A percentile compares a stretch with the other conserved stretches of the same genome.
phyloP scores from a whole-genome alignment of 169 alveolate species.

The Plasmodium sp. region DNA sequence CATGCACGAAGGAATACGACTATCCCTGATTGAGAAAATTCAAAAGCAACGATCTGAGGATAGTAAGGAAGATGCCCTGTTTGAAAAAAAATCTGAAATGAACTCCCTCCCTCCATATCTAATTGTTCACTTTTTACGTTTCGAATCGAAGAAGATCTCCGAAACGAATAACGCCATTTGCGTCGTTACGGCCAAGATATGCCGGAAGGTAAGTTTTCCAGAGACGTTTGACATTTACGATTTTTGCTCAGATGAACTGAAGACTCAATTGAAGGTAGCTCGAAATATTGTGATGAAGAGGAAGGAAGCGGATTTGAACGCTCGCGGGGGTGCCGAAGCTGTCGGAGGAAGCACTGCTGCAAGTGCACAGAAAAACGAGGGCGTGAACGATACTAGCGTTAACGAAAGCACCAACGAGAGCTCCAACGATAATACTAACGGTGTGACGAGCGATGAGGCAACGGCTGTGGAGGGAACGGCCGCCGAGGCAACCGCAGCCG shows the following conservation, averaged over 20 bases:
- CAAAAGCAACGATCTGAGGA: slow-evolving; percentile 87
- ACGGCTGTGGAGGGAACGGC: background rate
- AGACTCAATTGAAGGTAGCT: slow-evolving; percentile 83
- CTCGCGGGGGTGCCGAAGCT: background rate
- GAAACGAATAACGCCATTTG: slow-evolving; percentile 88
- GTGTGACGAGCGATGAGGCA: background rate
- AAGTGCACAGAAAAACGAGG: background rate
- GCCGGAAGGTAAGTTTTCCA: slow-evolving; percentile 94
- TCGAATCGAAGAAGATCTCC: slow-evolving; percentile 94
- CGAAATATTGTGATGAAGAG: slow-evolving; percentile 86
- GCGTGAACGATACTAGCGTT: background rate
- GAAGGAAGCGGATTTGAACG: slow-evolving; percentile 76
- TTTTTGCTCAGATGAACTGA: slow-evolving; percentile 93
- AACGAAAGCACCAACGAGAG: background rate
- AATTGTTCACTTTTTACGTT: slow-evolving; percentile 95
- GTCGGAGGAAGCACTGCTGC: background rate
- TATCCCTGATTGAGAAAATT: slow-evolving; percentile 90
- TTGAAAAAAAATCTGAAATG: slow-evolving; percentile 89
- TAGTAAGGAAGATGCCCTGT: slow-evolving; percentile 86
- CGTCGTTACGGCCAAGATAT: slow-evolving; percentile 96
- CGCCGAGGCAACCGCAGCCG: too few species aligned
- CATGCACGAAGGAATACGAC: slow-evolving; percentile 92
- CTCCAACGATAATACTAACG: background rate
- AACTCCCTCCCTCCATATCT: slow-evolving; percentile 93
- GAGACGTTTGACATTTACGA: slow-evolving; percentile 93